phyloP scores from a whole-genome alignment of 768 basidiomycete species.

The Termitomyces sp. region DNA sequence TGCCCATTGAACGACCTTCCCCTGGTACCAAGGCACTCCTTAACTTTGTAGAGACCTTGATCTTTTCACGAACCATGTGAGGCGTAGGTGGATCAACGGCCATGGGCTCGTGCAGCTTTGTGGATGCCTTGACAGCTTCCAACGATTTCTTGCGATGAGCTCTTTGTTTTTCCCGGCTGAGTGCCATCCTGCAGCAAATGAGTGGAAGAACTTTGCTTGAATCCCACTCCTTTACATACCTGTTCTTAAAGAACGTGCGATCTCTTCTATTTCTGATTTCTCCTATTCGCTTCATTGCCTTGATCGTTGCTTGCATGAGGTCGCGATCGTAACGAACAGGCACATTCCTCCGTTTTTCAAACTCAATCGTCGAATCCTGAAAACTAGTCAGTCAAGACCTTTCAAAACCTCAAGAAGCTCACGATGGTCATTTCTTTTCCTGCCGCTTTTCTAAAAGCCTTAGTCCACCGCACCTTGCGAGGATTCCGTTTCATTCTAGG shows the following conservation, averaged over 20 bases:
- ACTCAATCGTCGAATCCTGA: constrained; percentile 97
- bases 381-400: not conserved
- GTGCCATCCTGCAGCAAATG: constrained; percentile 62
- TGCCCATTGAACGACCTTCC: constrained; percentile 85
- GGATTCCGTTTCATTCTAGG: constrained; percentile 98
- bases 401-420: constrained; percentile 23
- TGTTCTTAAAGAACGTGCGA: constrained; percentile 93
- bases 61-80: constrained; percentile 64
- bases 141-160: constrained; percentile 64
- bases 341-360: constrained; percentile 97
- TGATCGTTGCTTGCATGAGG: constrained; percentile 84
- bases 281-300: constrained; percentile 92
- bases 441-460: constrained; percentile 96
- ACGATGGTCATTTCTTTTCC: constrained; percentile 99
- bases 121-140: constrained; percentile 50
- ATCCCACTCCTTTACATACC: constrained; percentile 32
- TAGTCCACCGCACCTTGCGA: constrained; percentile 98
- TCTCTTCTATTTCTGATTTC: constrained; percentile 91
- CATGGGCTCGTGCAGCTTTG: constrained; percentile 65
- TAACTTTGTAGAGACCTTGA: constrained; percentile 61
- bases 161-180: constrained; percentile 71
- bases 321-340: constrained; percentile 97
- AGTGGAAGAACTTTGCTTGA: not conserved
- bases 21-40: constrained; percentile 74
- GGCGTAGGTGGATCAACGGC: constrained; percentile 33